Conservation (phyloP, 2,329 filamentous ascomycete genomes). For the Colletotrichum sp. region DNA sequence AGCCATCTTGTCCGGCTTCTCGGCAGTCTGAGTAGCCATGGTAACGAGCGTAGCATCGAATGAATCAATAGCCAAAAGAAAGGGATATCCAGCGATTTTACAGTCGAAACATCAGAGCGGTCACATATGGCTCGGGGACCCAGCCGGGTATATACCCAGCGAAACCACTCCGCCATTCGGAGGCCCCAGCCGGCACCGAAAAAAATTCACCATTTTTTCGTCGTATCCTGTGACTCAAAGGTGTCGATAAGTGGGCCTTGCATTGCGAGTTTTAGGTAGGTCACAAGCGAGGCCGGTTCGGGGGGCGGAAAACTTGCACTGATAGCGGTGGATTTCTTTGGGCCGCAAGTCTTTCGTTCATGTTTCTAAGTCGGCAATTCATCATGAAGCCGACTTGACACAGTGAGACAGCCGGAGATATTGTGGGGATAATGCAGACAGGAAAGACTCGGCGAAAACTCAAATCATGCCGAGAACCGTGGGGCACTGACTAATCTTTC, state of each 20-base stretch:
- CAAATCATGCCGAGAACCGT: not conserved
- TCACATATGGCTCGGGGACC: not conserved
- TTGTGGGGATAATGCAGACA: not conserved
- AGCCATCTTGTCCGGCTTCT: not conserved
- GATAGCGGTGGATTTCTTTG: not conserved
- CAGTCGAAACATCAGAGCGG: not conserved
- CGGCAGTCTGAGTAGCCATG: not conserved
- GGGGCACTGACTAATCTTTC: not conserved
- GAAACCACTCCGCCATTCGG: constrained; percentile 2
- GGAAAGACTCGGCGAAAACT: not conserved
- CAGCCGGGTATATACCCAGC: not conserved
- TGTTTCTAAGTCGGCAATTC: not conserved
- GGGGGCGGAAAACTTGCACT: not conserved
- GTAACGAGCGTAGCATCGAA: not conserved
- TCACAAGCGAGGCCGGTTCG: not conserved
- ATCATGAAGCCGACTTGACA: not conserved
- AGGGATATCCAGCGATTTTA: not conserved
- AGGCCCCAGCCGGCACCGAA: not conserved
- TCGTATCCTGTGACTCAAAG: constrained; percentile 7
- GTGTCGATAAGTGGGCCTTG: not conserved
- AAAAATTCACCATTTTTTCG: not conserved
- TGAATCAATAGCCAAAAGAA: not conserved
- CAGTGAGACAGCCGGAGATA: not conserved
- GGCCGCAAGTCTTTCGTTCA: not conserved
- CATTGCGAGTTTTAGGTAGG: not conserved